Evolutionary conservation across 345 rosid genomes (phyloP).

Genomic region (Ricinus communis): DNA sequence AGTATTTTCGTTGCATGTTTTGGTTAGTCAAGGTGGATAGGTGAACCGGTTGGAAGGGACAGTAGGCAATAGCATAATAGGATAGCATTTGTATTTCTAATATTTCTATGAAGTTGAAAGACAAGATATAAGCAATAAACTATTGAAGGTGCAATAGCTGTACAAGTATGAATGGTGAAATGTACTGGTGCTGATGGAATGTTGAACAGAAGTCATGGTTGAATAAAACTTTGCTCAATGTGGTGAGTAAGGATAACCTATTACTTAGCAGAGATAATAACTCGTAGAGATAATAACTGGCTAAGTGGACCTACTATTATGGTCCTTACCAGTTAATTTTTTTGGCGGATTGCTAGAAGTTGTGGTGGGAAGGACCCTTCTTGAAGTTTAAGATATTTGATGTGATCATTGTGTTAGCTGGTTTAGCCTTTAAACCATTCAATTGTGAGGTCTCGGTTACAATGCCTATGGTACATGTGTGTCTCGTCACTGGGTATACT

Average conservation of each 20-base stretch:
- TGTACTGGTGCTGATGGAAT: not conserved
- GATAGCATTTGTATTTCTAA: not conserved
- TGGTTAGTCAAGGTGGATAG: not conserved
- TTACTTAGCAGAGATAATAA: not conserved
- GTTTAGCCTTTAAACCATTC: not conserved
- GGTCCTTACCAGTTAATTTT: not conserved
- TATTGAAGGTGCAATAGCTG: not conserved
- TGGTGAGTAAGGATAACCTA: not conserved
- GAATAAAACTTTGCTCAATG: not conserved
- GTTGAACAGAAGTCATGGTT: not conserved
- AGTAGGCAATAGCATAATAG: not conserved
- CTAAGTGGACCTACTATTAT: not conserved
- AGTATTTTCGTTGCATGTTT: not conserved
- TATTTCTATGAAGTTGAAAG: not conserved
- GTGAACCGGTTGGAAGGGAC: not conserved
- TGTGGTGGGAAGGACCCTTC: not conserved
- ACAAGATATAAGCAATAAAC: not conserved
- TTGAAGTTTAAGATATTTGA: not conserved
- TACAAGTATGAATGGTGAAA: not conserved
- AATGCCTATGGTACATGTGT: not conserved
- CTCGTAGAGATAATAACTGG: not conserved
- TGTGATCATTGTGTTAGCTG: not conserved
- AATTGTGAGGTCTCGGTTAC: not conserved
- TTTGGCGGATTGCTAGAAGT: not conserved
- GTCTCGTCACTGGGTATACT: not conserved